These are phyloP conservation scores for Zalaria obscura DNA, from an alignment of 2,329 filamentous ascomycete species.

Conservation along the genomic window DNA sequence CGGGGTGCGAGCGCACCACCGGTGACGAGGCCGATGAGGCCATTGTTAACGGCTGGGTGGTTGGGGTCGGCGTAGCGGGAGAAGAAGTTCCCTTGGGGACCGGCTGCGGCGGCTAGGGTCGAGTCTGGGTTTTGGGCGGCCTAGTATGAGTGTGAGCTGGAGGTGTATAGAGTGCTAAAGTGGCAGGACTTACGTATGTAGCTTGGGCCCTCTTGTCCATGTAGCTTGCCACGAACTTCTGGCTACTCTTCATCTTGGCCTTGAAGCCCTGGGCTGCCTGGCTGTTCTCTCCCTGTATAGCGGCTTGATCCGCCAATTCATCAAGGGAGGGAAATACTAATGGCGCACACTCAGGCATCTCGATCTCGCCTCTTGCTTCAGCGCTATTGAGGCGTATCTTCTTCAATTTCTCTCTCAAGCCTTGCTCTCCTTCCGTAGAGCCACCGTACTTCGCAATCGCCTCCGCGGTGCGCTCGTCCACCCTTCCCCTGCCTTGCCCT, in stretches of 20 bases:
- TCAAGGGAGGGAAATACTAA: conserved; percentile 35
- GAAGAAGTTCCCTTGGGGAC: conserved; percentile 9
- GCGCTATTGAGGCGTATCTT: no score
- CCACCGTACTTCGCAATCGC: no score
- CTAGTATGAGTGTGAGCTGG: no score
- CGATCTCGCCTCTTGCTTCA: conserved; percentile 19
- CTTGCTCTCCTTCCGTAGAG: no score
- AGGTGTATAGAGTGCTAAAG: no score
- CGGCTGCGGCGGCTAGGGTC: no score
- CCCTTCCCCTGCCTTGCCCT: no score
- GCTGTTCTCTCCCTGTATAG: neutral
- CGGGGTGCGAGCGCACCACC: no score
- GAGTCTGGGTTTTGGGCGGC: no score
- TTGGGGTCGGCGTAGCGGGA: conserved; percentile 38
- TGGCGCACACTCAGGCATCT: conserved; percentile 25
- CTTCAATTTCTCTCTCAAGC: no score
- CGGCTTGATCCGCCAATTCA: conserved; percentile 6
- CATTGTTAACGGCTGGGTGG: conserved; percentile 32
- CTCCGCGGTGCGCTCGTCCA: no score
- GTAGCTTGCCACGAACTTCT: conserved; percentile 32
- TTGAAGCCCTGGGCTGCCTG: conserved; percentile 9
- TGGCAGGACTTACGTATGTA: conserved; percentile 20
- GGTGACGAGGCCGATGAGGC: no score
- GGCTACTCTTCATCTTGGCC: conserved; percentile 12
- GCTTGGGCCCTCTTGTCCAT: conserved; percentile 35